Base-by-base conservation (phyloP, 768 basidiomycete species). In the Phylloporus scabripes region DNA sequence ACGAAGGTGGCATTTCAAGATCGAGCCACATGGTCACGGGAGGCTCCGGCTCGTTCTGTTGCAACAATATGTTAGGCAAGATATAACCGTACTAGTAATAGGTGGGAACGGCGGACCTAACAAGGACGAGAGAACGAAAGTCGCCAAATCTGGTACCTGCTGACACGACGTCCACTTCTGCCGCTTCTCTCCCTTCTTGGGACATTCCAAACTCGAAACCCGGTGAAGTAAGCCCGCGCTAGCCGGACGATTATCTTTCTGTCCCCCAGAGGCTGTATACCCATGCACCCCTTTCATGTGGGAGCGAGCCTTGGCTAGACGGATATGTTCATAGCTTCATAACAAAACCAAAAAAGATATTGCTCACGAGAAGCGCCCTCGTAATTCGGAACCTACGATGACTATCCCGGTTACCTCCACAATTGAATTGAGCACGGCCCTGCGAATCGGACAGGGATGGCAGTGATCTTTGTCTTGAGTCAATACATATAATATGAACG, bases 401-500 rank as follows among this genome's bases (percentile, higher is more conserved):
- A 7, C 33, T 29, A 42, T 17, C 24, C 45, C 12, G 49, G 42
- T 14, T 7, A 28, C 14, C 39, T 9, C 32, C 45, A 38, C 42
- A 40, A 32, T 28, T 21, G 23, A 3, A 32, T 32, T 21, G 20
- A 3, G 24, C 34, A 34, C 21, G 36, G 50, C 48, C 49, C n/a
- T 48, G 36, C 24, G 36, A 41, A 42, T 41, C 14, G 31, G 10
- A 31, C 17, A 10, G 7, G 17, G 8, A 51, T 42, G 45, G 60
- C 40, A 20, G 40, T 41, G 48, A 37, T 26, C 48, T 6, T 15
- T 10, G 14, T 23, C 24, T 20, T 26, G 11, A 36, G 28, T n/a
- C n/a, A n/a, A n/a, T n/a, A 9, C 21, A 12, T 60, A 60, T 63
- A 63, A 51, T 43, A 63, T 31, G 37, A 41, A 24, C 41, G 11